Conservation (phyloP, 208 protist genomes). For the Wallacemonas sp. region DNA sequence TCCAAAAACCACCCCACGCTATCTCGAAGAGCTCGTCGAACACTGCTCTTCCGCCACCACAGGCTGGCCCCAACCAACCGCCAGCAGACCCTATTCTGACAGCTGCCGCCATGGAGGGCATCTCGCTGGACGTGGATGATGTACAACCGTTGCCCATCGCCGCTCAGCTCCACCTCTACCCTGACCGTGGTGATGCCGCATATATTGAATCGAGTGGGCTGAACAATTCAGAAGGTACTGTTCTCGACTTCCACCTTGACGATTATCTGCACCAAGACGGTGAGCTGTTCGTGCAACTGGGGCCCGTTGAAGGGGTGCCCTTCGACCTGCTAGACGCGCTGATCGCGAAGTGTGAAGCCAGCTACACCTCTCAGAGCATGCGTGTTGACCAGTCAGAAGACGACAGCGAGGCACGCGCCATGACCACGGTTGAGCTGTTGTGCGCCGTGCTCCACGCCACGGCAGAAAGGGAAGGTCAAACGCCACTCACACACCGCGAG, state of each 20-base stretch:
- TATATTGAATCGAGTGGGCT: conserved; percentile 53
- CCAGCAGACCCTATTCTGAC: conserved; percentile 29
- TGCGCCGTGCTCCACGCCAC: background rate
- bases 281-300: conserved; percentile 73
- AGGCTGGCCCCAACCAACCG: background rate
- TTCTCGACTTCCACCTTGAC: conserved; percentile 47
- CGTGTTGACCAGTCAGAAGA: background rate
- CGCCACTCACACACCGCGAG: background rate
- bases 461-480: background rate
- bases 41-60: background rate
- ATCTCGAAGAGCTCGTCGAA: background rate
- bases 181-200: conserved; percentile 63
- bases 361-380: background rate
- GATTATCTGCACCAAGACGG: conserved; percentile 78
- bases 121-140: conserved; percentile 23
- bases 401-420: background rate
- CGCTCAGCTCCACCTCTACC: conserved; percentile 65
- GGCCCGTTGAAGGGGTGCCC: conserved; percentile 65
- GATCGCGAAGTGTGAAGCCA: conserved; percentile 22
- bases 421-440: background rate
- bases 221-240: conserved; percentile 17
- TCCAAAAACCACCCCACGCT: conserved; percentile 25
- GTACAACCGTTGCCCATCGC: conserved; percentile 48
- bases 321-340: conserved; percentile 72
- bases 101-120: conserved; percentile 43